Evolutionary conservation across 2,329 filamentous ascomycete genomes (phyloP).

Genomic region (Nigrospora sphaerica): DNA sequence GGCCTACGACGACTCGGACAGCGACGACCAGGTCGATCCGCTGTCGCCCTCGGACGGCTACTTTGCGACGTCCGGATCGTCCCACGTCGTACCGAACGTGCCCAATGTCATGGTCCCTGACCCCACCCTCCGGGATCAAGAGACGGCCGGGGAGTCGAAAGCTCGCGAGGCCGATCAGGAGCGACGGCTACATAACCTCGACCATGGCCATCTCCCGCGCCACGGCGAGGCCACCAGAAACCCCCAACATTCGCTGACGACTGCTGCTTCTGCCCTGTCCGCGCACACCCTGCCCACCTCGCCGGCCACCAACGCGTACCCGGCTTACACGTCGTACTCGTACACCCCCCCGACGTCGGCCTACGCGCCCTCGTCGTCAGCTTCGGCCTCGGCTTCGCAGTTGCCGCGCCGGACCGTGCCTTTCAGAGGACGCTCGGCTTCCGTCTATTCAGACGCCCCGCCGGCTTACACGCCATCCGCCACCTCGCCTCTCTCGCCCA

Average conservation of each 20-base stretch:
- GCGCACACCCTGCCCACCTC: not conserved
- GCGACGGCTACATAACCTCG: conserved; percentile 21
- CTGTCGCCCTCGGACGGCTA: conserved; percentile 46
- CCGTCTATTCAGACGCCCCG: conserved; percentile 33
- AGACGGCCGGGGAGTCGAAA: conserved; percentile 30
- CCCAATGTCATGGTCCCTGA: conserved; percentile 43
- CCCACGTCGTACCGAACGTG: conserved; percentile 31
- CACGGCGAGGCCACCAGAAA: not conserved
- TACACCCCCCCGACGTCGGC: conserved; percentile 6
- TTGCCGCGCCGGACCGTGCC: conserved; percentile 9
- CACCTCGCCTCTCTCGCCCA: conserved; percentile 8
- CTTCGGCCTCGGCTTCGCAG: conserved; percentile 9
- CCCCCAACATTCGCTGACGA: too few species aligned
- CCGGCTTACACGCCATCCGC: conserved; percentile 42
- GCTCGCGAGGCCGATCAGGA: conserved; percentile 36
- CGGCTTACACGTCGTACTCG: not conserved
- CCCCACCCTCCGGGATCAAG: conserved; percentile 30
- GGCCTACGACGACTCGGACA: conserved; percentile 22
- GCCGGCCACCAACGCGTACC: not conserved
- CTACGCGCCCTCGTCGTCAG: conserved; percentile 2
- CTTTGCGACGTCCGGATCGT: conserved; percentile 32
- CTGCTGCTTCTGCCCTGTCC: not conserved
- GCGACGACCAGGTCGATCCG: conserved; percentile 21
- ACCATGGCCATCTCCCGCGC: not conserved
- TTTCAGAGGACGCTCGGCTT: conserved; percentile 12